A percentile compares a stretch with the other conserved stretches of the same genome.
phyloP scores from a whole-genome alignment of 768 basidiomycete genomes.

The Coprinopsis marcescibilis region DNA sequence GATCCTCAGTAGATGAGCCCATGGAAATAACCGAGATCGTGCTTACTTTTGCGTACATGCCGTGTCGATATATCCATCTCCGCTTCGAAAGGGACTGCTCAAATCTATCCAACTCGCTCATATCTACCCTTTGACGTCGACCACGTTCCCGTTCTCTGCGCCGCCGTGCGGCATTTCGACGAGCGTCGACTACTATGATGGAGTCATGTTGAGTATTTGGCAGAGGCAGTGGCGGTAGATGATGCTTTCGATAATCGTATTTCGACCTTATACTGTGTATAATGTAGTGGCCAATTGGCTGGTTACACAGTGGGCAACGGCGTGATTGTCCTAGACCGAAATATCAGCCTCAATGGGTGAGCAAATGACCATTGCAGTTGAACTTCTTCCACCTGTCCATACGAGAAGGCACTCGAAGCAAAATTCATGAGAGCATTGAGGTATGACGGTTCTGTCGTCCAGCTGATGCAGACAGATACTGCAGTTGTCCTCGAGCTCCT shows the following conservation, averaged over 20 bases:
- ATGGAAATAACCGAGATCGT: constrained; percentile 2
- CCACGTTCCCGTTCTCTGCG: constrained; percentile 41
- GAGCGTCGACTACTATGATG: constrained; percentile 21
- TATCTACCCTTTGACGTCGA: constrained; percentile 40
- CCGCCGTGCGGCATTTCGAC: constrained; percentile 18
- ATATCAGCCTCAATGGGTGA: not conserved
- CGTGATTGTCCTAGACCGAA: constrained; percentile 61
- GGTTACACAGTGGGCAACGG: constrained; percentile 71
- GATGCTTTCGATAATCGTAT: constrained; percentile 79
- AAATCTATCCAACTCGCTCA: constrained; percentile 62
- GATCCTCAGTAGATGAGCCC: constrained; percentile 7
- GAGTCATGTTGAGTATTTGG: constrained; percentile 24
- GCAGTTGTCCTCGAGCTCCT: constrained; percentile 56
- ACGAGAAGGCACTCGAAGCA: constrained; percentile 88
- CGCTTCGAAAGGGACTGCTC: constrained; percentile 69
- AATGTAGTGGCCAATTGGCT: constrained; percentile 62
- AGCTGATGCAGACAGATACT: constrained; percentile 82
- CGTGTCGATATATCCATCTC: constrained; percentile 74
- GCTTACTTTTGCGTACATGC: constrained; percentile 80
- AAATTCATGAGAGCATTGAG: constrained; percentile 86
- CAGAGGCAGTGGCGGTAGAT: constrained; percentile 55
- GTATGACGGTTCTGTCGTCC: constrained; percentile 74
- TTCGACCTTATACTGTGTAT: constrained; percentile 77
- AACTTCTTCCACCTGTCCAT: constrained; percentile 61
- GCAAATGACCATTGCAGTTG: not conserved